These are phyloP conservation scores for Polytrichum formosum DNA, from an alignment of 225 moss, liverwort and hornwort species.

Conservation along the genomic window DNA sequence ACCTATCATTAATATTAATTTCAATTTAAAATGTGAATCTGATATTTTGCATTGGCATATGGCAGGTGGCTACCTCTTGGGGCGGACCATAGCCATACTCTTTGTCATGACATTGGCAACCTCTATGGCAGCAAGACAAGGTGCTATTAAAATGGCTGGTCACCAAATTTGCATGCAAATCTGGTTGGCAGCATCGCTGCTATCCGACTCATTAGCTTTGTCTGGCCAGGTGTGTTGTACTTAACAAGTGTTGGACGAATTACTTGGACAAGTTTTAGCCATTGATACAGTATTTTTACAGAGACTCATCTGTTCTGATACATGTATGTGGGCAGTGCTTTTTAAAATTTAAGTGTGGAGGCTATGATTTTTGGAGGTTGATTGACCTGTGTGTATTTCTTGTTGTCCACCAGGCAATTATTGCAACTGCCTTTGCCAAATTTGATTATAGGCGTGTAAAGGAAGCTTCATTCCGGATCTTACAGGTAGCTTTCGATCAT, in stretches of 20 bases:
- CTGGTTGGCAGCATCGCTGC: slow-evolving; percentile 92
- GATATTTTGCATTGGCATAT: slow-evolving; percentile 2
- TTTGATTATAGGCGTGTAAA: slow-evolving; percentile 65
- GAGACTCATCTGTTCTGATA: too few species aligned
- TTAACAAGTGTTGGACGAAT: too few species aligned
- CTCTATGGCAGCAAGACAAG: slow-evolving; percentile 94
- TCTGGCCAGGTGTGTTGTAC: slow-evolving; percentile 71
- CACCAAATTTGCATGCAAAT: slow-evolving; percentile 96
- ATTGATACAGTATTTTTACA: too few species aligned
- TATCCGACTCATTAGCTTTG: slow-evolving; percentile 92
- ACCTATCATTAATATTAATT: background rate
- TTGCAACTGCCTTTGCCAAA: slow-evolving; percentile 82
- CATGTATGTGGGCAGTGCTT: too few species aligned
- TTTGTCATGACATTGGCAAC: slow-evolving; percentile 89
- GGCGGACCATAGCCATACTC: slow-evolving; percentile 73
- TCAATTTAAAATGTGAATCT: background rate
- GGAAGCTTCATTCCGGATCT: slow-evolving; percentile 62
- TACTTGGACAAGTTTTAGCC: too few species aligned
- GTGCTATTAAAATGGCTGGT: slow-evolving; percentile 79
- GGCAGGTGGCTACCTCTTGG: slow-evolving; percentile 74
- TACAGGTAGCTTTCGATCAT: slow-evolving; percentile 56
- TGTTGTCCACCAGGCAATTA: slow-evolving; percentile 63
- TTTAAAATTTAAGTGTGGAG: too few species aligned
- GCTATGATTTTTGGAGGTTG: too few species aligned
- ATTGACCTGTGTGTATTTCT: background rate